Evolutionary conservation across 1,284 basidiomycete species (phyloP).

Genomic region (Boletellus deceptivus): DNA sequence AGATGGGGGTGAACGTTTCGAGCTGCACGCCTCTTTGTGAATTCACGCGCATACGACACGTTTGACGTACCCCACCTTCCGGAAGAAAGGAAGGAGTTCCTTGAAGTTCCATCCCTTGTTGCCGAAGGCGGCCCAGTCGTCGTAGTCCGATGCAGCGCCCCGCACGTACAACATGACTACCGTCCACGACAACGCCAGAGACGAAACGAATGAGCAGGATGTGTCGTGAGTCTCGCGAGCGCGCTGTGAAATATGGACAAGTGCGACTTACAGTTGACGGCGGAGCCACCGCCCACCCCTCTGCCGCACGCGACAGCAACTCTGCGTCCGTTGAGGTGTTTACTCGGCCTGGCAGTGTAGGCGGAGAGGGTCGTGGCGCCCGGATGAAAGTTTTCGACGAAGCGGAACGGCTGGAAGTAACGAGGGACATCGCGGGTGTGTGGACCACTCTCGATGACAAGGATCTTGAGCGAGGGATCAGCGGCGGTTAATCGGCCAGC

Average conservation of each 20-base stretch:
- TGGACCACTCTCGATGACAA: constrained; percentile 47
- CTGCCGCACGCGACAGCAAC: constrained; percentile 31
- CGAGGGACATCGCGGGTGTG: constrained; percentile 43
- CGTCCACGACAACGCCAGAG: too few species aligned
- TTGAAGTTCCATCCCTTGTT: not conserved
- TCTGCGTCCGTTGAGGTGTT: not conserved
- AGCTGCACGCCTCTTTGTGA: constrained; percentile 32
- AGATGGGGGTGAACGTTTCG: constrained; percentile 47
- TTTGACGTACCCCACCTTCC: constrained; percentile 37
- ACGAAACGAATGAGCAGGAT: too few species aligned
- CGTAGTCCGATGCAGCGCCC: constrained; percentile 1
- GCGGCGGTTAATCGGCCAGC: constrained; percentile 42
- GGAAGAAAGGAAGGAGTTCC: constrained; percentile 43
- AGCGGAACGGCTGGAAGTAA: constrained; percentile 53
- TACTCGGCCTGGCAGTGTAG: constrained; percentile 42
- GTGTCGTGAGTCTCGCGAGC: too few species aligned
- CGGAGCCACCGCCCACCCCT: constrained; percentile 58
- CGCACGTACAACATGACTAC: not conserved
- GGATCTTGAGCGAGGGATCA: constrained; percentile 41
- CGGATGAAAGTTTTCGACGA: constrained; percentile 35
- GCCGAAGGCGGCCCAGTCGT: not conserved
- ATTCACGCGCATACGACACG: not conserved
- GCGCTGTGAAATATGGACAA: not conserved
- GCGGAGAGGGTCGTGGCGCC: constrained; percentile 39
- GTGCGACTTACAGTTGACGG: constrained; percentile 30